phyloP scores from a whole-genome alignment of 306 rosid genomes.

The Myrica gale region DNA sequence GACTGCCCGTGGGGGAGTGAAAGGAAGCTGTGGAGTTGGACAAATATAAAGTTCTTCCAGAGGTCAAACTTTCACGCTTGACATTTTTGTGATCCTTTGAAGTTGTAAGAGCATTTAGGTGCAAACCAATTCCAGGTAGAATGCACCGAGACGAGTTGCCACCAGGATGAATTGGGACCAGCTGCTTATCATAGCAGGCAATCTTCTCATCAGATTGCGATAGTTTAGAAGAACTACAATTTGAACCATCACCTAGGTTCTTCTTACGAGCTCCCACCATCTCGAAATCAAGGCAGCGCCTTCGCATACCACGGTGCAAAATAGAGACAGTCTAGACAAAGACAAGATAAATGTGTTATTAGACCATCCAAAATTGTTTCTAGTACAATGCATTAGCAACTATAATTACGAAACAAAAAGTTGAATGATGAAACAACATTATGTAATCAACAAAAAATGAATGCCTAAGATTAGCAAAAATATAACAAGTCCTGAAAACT shows the following conservation, averaged over 20 bases:
- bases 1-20: slow-evolving; percentile 41
- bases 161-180: slow-evolving; percentile 38
- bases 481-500: neutral
- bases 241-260: slow-evolving; percentile 44
- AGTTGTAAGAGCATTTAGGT: slow-evolving; percentile 67
- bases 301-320: slow-evolving; percentile 61
- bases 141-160: slow-evolving; percentile 46
- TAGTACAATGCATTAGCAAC: neutral
- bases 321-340: slow-evolving; percentile 52
- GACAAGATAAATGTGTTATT: slow-evolving; percentile 14
- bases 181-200: slow-evolving; percentile 41
- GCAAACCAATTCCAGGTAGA: slow-evolving; percentile 75
- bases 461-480: neutral
- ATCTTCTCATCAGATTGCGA: slow-evolving; percentile 48
- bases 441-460: neutral
- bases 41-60: slow-evolving; percentile 41
- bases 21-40: slow-evolving; percentile 43
- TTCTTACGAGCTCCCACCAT: slow-evolving; percentile 54
- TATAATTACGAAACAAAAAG: neutral
- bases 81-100: slow-evolving; percentile 43
- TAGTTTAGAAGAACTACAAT: slow-evolving; percentile 35
- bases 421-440: neutral
- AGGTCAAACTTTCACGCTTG: slow-evolving; percentile 41
- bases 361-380: neutral
- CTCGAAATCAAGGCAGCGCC: slow-evolving; percentile 92